Conservation (phyloP, 2,329 filamentous ascomycete genomes). For the Pyrenochaeta sp. region DNA sequence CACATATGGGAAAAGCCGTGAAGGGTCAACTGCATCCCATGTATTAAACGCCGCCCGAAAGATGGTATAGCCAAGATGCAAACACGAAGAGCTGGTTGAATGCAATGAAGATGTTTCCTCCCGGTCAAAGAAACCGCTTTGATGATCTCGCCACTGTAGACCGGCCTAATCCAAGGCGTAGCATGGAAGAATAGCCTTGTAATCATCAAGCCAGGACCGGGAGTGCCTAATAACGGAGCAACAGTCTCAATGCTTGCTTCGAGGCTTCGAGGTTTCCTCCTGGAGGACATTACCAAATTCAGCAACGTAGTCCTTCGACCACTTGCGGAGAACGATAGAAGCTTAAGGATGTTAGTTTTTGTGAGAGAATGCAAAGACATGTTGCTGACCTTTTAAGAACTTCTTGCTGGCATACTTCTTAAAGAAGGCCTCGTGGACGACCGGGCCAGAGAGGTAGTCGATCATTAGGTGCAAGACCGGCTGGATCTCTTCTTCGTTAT, state of each 20-base stretch:
- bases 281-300: constrained; percentile 43
- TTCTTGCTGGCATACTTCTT: constrained; percentile 99
- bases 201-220: constrained; percentile 19
- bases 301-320: constrained; percentile 78
- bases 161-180: constrained; percentile 6
- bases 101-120: constrained; percentile 25
- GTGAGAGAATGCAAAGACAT: neutral
- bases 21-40: constrained; percentile 42
- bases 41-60: constrained; percentile 47
- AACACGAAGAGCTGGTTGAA: constrained; percentile 40
- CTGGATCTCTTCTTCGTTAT: constrained; percentile 90
- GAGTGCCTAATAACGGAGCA: constrained; percentile 24
- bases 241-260: constrained; percentile 32
- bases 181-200: constrained; percentile 15
- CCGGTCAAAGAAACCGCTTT: neutral
- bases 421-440: constrained; percentile 96
- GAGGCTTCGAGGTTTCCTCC: constrained; percentile 35
- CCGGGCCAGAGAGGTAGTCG: constrained; percentile 90
- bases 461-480: constrained; percentile 95
- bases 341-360: constrained; percentile 61
- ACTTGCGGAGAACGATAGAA: constrained; percentile 88
- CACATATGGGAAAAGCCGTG: constrained; percentile 23
- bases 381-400: constrained; percentile 87
- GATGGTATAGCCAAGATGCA: constrained; percentile 46
- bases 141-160: neutral